Evolutionary conservation across 2,329 filamentous ascomycete genomes (phyloP), one percentile per base, ranked within the genome.

Genomic region (Aspergillus neotritici): DNA sequence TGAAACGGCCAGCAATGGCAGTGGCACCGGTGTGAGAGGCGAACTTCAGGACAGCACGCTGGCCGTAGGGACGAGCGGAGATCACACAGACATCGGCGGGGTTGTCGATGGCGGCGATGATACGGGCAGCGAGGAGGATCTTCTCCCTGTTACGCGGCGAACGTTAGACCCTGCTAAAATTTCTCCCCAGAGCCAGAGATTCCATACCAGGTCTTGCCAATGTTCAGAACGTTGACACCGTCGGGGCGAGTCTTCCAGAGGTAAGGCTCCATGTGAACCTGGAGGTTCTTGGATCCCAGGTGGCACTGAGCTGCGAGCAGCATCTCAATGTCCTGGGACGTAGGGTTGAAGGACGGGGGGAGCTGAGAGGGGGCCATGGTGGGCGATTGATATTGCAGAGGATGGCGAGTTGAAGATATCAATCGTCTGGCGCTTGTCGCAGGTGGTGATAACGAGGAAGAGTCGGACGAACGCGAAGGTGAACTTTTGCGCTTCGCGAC

Each of bases 41-140:
- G 79, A 98, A 98, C 86, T 98, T 98, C 73, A 98, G 87, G 70
- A 98, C 94, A 65, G 93, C 91, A 78, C 93, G 91, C 83, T 98
- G 93, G 61, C 93, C 93, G 76, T 97, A 98, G 72, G 93, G 93
- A 83, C 93, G 93, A 71, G 93, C 93, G 64, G 91, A 97, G 81
- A 98, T 96, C 70, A 97, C 93, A 77, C 89, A 91, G 74, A 98
- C 88, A 74, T 98, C 93, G 74, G 91, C 88, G 65, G 93, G 93
- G 87, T 98, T 98, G 82, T 98, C 94, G 68, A 98, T 84, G 71
- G 93, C 88, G 69, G 86, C 91, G 74, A 98, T 97, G 80, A 98
- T 95, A 68, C 93, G 90, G 70, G 93, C 93, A 62, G 93, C 93
- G 62, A 98, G 84, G 68, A 97, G 88, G 71, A 98, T 95, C 83